phyloP scores from a whole-genome alignment of 2,329 filamentous ascomycete genomes.

The Xylariaceae sp. region DNA sequence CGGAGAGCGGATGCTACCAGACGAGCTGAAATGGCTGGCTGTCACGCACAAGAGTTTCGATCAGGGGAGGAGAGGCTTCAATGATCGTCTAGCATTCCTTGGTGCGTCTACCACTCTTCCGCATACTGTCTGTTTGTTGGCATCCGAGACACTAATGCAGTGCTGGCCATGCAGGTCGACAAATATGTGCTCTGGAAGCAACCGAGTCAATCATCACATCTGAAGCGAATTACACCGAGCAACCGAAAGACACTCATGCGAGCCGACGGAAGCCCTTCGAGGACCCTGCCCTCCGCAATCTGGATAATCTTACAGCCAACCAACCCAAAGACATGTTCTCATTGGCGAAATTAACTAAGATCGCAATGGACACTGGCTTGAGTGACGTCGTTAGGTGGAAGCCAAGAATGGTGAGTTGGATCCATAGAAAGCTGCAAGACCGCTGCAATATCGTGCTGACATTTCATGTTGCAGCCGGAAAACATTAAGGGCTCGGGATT shows the following conservation, averaged over 20 bases:
- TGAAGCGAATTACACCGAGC: slow-evolving; percentile 21
- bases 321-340: slow-evolving; percentile 60
- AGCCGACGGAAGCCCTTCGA: slow-evolving; percentile 61
- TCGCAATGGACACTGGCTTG: slow-evolving; percentile 70
- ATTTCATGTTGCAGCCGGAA: slow-evolving; percentile 41
- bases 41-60: slow-evolving; percentile 99
- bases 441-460: slow-evolving; percentile 16
- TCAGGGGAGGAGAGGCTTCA: slow-evolving; percentile 88
- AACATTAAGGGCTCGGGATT: slow-evolving; percentile 70
- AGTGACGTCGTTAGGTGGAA: slow-evolving; percentile 80
- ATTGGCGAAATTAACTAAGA: slow-evolving; percentile 59
- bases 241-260: slow-evolving; percentile 35
- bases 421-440: too few species aligned
- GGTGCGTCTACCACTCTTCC: slow-evolving; percentile 46
- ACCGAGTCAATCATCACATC: slow-evolving; percentile 62
- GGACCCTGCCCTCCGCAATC: slow-evolving; percentile 65
- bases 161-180: slow-evolving; percentile 20
- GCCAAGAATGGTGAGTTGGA: slow-evolving; percentile 74
- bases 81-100: slow-evolving; percentile 85
- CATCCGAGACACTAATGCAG: slow-evolving; percentile 6
- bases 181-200: slow-evolving; percentile 23
- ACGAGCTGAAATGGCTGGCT: slow-evolving; percentile 94
- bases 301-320: slow-evolving; percentile 64
- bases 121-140: too few species aligned
- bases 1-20: slow-evolving; percentile 70